These are phyloP conservation scores for Cladosporium halotolerans DNA, from an alignment of 2,329 filamentous ascomycete species.

Conservation along the genomic window DNA sequence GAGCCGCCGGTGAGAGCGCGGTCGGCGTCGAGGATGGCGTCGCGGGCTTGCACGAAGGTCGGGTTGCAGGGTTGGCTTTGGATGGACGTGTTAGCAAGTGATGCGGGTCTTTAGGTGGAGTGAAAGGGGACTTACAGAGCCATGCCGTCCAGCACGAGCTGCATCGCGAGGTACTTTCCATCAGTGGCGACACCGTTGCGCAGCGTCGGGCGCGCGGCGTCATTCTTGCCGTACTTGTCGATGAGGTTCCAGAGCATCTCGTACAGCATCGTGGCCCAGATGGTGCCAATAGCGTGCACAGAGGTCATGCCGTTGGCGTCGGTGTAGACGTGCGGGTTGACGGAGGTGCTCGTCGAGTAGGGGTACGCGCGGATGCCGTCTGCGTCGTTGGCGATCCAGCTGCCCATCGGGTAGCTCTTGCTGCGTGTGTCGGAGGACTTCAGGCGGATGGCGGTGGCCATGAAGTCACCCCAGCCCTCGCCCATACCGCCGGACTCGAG, in stretches of 20 bases:
- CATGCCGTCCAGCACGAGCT: slow-evolving; percentile 49
- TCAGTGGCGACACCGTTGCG: slow-evolving; percentile 44
- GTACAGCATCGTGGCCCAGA: slow-evolving; percentile 50
- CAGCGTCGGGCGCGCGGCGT: slow-evolving; percentile 38
- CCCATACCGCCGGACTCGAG: slow-evolving; percentile 53
- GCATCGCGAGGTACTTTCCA: slow-evolving; percentile 47
- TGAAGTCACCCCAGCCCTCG: slow-evolving; percentile 54
- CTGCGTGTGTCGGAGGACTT: slow-evolving; percentile 41
- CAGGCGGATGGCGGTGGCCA: slow-evolving; percentile 46
- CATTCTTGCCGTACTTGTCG: slow-evolving; percentile 49
- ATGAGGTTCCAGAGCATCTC: slow-evolving; percentile 55
- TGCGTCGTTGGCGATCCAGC: slow-evolving; percentile 43
- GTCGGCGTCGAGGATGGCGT: slow-evolving; percentile 53
- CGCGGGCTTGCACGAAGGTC: slow-evolving; percentile 47
- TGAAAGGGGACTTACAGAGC: slow-evolving; percentile 29
- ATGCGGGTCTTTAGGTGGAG: too few relatives aligned
- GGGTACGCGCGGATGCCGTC: slow-evolving; percentile 45
- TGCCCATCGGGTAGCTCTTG: slow-evolving; percentile 45
- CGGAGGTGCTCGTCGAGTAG: slow-evolving; percentile 46
- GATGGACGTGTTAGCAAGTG: neutral
- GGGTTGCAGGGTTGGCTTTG: slow-evolving; percentile 49
- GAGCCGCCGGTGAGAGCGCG: slow-evolving; percentile 44
- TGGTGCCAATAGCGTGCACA: slow-evolving; percentile 47
- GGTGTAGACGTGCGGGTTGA: slow-evolving; percentile 48
- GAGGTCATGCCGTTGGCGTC: slow-evolving; percentile 34